Conservation (phyloP, 2,329 filamentous ascomycete genomes). For the Talaromyces albobiverticillius region DNA sequence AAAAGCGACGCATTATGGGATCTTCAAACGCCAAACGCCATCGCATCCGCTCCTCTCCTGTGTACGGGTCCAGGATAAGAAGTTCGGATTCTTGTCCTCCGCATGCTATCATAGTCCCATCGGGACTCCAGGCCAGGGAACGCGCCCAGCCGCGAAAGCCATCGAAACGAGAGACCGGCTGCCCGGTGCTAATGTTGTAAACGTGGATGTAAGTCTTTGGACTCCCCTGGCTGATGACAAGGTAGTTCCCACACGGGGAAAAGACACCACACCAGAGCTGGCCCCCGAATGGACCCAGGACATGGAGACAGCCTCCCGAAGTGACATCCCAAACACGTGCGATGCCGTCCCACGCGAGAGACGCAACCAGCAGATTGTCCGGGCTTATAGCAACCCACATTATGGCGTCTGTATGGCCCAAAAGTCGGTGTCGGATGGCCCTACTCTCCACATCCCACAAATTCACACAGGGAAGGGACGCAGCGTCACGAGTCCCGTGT, state of each 20-base stretch:
- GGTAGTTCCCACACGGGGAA: slow-evolving; percentile 13
- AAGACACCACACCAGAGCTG: slow-evolving; percentile 13
- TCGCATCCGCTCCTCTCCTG: slow-evolving; percentile 9
- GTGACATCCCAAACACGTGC: slow-evolving; percentile 14
- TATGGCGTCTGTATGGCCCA: slow-evolving; percentile 14
- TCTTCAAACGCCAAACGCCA: slow-evolving; percentile 10
- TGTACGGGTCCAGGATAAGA: slow-evolving; percentile 14
- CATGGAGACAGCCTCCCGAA: slow-evolving; percentile 12
- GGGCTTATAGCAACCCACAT: slow-evolving; percentile 14
- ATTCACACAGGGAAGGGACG: slow-evolving; percentile 10
- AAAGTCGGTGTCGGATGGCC: slow-evolving; percentile 10
- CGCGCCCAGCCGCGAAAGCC: background rate
- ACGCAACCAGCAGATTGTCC: slow-evolving; percentile 9
- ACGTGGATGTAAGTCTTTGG: slow-evolving; percentile 11
- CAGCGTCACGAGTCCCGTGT: background rate
- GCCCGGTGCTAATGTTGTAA: slow-evolving; percentile 4
- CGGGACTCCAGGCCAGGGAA: slow-evolving; percentile 12
- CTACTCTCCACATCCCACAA: slow-evolving; percentile 10
- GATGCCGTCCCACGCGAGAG: slow-evolving; percentile 13
- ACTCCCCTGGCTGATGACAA: slow-evolving; percentile 11
- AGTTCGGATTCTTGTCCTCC: background rate
- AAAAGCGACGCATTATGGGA: slow-evolving; percentile 3
- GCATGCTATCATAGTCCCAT: slow-evolving; percentile 11
- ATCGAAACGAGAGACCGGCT: background rate
- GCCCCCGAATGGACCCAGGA: slow-evolving; percentile 7